Percentiles rank a stretch among this genome's conserved stretches.
These are phyloP conservation scores for Uncinocarpus reesii DNA, from an alignment of 2,329 filamentous ascomycete genomes.

Conservation along the genomic window DNA sequence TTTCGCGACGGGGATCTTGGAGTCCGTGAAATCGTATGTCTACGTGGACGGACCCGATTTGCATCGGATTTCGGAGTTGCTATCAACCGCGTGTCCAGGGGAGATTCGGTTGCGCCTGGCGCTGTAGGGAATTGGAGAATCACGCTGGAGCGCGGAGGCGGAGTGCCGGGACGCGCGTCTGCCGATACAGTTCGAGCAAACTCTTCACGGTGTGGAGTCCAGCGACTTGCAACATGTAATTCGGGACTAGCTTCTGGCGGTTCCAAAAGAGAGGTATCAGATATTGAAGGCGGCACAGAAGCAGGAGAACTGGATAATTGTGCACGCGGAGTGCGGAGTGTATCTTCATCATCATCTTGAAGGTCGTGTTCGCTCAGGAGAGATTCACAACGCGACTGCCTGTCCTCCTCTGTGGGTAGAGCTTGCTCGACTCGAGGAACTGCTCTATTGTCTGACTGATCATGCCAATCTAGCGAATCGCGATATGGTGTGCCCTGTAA, in stretches of 20 bases:
- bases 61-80: slow-evolving; percentile 18
- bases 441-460: neutral
- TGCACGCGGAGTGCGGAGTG: slow-evolving; percentile 26
- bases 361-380: slow-evolving; percentile 22
- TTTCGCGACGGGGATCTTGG: slow-evolving; percentile 35
- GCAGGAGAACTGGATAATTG: slow-evolving; percentile 26
- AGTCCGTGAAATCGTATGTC: slow-evolving; percentile 28
- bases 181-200: neutral
- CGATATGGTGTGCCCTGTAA: slow-evolving; percentile 31
- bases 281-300: slow-evolving; percentile 28
- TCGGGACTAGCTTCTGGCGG: slow-evolving; percentile 22
- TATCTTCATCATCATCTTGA: slow-evolving; percentile 26
- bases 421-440: neutral
- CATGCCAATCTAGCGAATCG: slow-evolving; percentile 24
- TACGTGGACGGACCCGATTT: slow-evolving; percentile 18
- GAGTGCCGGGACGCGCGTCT: slow-evolving; percentile 11
- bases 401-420: neutral
- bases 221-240: slow-evolving; percentile 31
- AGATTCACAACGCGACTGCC: slow-evolving; percentile 27
- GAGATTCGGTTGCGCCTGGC: slow-evolving; percentile 26
- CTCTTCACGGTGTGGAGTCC: slow-evolving; percentile 18
- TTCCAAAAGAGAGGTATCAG: slow-evolving; percentile 24
- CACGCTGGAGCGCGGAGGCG: slow-evolving; percentile 27
- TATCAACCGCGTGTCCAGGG: slow-evolving; percentile 14
- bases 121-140: slow-evolving; percentile 33